phyloP scores from a whole-genome alignment of 106 monocot genomes.

The Triglochin maritima region DNA sequence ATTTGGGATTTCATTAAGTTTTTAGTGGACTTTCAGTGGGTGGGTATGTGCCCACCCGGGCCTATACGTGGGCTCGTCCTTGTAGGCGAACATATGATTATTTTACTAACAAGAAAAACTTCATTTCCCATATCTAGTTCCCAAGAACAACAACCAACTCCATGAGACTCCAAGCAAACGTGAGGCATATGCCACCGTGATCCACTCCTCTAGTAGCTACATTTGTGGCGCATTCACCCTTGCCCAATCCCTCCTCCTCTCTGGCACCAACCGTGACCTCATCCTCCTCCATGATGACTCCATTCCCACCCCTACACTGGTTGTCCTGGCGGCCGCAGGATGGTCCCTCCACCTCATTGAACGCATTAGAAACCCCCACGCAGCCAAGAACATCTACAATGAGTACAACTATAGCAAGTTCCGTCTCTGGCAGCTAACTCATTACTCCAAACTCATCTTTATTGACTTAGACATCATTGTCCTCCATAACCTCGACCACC shows the following conservation, averaged over 20 bases:
- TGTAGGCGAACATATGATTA: too few relatives aligned
- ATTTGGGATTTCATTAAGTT: too few relatives aligned
- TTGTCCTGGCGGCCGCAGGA: conserved; percentile 45
- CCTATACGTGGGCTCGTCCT: too few relatives aligned
- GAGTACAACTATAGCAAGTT: conserved; percentile 97
- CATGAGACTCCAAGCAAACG: conserved; percentile 3
- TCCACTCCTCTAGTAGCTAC: conserved; percentile 70
- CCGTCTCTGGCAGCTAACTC: conserved; percentile 69
- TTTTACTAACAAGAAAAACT: too few relatives aligned
- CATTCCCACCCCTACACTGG: conserved; percentile 35
- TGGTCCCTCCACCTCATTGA: conserved; percentile 54
- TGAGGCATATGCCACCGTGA: conserved; percentile 74
- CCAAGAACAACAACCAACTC: conserved; percentile 24
- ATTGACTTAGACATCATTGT: conserved; percentile 76
- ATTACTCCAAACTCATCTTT: conserved; percentile 60
- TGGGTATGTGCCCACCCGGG: too few relatives aligned
- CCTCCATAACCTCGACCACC: conserved; percentile 64
- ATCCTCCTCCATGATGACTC: conserved; percentile 82
- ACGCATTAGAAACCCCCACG: conserved; percentile 78
- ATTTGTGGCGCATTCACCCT: conserved; percentile 73
- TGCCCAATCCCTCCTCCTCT: conserved; percentile 58
- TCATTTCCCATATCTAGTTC: not conserved
- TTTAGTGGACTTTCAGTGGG: too few relatives aligned
- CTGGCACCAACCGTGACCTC: conserved; percentile 53
- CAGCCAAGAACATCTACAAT: conserved; percentile 54